These are phyloP conservation scores for Debaryomyces castellii DNA, from an alignment of 805 yeast genomes.

Conservation along the genomic window DNA sequence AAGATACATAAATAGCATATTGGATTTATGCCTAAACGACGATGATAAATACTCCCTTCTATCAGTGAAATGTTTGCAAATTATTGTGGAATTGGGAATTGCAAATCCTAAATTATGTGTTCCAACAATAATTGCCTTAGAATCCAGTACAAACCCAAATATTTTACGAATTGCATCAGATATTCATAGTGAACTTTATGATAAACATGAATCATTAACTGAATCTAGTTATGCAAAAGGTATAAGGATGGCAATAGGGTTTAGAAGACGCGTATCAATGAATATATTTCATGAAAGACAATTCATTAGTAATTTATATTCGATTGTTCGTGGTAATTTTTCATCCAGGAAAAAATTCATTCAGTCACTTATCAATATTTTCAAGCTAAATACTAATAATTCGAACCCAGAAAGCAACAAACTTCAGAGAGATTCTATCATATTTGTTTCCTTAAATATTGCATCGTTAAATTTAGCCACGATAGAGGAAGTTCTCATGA, in stretches of 20 bases:
- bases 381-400: slow-evolving; percentile 9
- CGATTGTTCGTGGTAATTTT: slow-evolving; percentile 37
- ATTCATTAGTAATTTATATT: slow-evolving; percentile 42
- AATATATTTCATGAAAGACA: slow-evolving; percentile 24
- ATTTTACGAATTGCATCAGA: slow-evolving; percentile 50
- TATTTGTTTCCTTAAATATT: slow-evolving; percentile 37
- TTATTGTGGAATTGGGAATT: slow-evolving; percentile 63
- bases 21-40: slow-evolving; percentile 48
- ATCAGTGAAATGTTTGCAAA: slow-evolving; percentile 55
- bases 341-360: slow-evolving; percentile 44
- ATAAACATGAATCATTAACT: slow-evolving; percentile 69
- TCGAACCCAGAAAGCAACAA: slow-evolving; percentile 4
- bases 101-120: slow-evolving; percentile 72
- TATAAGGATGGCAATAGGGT: slow-evolving; percentile 50
- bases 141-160: slow-evolving; percentile 46
- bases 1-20: slow-evolving; percentile 50
- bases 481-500: slow-evolving; percentile 51
- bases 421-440: slow-evolving; percentile 18
- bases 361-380: slow-evolving; percentile 19
- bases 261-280: slow-evolving; percentile 27
- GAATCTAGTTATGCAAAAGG: slow-evolving; percentile 68
- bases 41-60: slow-evolving; percentile 46
- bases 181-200: slow-evolving; percentile 56
- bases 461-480: slow-evolving; percentile 36
- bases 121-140: slow-evolving; percentile 69